Base-by-base conservation (phyloP, 768 basidiomycete species). In the Scleroderma citrinum region DNA sequence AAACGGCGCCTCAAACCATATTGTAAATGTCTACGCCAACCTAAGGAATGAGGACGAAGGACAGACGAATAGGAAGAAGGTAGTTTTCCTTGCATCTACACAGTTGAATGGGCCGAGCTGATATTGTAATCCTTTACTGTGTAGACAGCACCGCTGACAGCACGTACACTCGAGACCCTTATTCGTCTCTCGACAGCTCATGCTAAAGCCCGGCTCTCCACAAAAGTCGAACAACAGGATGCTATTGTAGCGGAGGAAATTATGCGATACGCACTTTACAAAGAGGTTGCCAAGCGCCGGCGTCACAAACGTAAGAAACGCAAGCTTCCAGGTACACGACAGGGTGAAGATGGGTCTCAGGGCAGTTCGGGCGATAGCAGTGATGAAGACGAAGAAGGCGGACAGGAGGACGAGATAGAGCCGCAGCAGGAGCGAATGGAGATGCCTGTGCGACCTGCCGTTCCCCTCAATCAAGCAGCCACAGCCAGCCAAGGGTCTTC, bases 151-250 rank as follows among this genome's bases (percentile, higher is more conserved):
- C 96, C 96, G 10, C 72, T 99, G 58, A 99, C 96, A 3, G 95
- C 96, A 17, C 94, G 96, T 78, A 96, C 96, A 3, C 82, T 99
- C 51, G 96, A 99, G 69, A 99, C 96, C 0, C 78, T 99, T 42
- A 99, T 99, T 67, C 96, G 96, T 74, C 79, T 99, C 8, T 83
- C 96, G 5, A 99, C 95, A 16, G 96, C 96, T 1, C 96, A 99
- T 68, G 96, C 96, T 39, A 99, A 99, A 68, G 83, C 92, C 14
- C 84, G 95, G 17, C 76, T 99, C 8, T 94, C 93, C 7, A 51
- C 79, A 38, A 87, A 87, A 56, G 90, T 99, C 11, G 83, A 90
- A 59, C 79, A 85, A 61, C 71, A 73, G 2, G 96, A 99, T 70
- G 93, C 96, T 16, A 77, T 76, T 57, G 85, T 86, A 36, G 96